Conservation (phyloP, 805 yeast genomes). For the Pachysolen tannophilus region DNA sequence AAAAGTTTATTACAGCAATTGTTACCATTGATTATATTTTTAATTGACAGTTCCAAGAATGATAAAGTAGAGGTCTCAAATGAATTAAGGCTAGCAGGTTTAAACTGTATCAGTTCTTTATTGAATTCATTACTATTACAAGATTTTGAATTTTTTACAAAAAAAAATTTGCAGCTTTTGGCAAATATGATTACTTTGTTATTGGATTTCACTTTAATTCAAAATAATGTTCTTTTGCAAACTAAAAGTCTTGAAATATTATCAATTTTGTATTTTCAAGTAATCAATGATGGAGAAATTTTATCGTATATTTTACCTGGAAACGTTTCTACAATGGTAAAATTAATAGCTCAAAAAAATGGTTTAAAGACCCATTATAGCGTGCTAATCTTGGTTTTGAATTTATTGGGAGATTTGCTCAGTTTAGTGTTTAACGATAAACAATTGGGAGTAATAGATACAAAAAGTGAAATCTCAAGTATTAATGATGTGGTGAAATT, state of each 20-base stretch:
- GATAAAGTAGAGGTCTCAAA: conserved; percentile 20
- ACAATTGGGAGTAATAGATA: conserved; percentile 21
- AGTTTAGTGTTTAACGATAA: conserved; percentile 33
- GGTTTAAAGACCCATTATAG: conserved; percentile 28
- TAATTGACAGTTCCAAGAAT: conserved; percentile 33
- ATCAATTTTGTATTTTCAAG: conserved; percentile 22
- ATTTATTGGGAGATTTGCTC: conserved; percentile 22
- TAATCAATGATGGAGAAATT: conserved; percentile 38
- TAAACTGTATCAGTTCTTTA: conserved; percentile 21
- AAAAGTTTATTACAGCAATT: conserved; percentile 33
- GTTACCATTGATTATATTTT: conserved; percentile 34
- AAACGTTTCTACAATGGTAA: conserved; percentile 35
- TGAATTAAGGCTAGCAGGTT: conserved; percentile 29
- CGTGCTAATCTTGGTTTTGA: conserved; percentile 24
- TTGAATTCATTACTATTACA: conserved; percentile 26
- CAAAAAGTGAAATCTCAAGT: conserved; percentile 13
- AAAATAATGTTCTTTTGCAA: conserved; percentile 22
- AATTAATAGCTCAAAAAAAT: conserved; percentile 23
- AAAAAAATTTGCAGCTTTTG: conserved; percentile 32
- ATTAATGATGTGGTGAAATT: conserved; percentile 12
- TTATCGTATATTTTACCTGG: conserved; percentile 45
- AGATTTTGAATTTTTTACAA: conserved; percentile 19
- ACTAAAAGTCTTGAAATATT: conserved; percentile 26
- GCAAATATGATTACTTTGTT: conserved; percentile 40
- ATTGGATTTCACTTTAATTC: conserved; percentile 24